Evolutionary conservation across 371 early-diverging fungal species (phyloP).

Genomic region (Mucor circinelloides): DNA sequence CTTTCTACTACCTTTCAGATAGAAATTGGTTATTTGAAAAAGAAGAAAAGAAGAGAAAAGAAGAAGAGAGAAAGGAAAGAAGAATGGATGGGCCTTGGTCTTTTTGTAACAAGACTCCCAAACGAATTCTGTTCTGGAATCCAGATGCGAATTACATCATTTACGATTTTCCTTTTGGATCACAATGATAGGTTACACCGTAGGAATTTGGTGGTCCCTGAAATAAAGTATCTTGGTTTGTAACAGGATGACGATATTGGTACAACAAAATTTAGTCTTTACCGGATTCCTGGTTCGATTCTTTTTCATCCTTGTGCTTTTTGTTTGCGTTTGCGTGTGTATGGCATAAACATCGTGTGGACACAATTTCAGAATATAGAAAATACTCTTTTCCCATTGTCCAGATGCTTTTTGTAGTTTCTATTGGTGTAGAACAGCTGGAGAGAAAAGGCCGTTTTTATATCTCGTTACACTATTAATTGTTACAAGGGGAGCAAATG

Average conservation of each 20-base stretch:
- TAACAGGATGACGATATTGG: background rate
- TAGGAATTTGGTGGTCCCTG: background rate
- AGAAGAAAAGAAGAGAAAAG: background rate
- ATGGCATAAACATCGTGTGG: background rate
- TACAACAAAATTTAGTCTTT: background rate
- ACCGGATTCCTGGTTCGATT: conserved; percentile 1
- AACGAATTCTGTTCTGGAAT: background rate
- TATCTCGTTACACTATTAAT: background rate
- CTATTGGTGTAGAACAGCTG: background rate
- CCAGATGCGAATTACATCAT: conserved; percentile 3
- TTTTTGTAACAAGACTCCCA: background rate
- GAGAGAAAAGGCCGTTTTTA: background rate
- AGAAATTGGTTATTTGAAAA: background rate
- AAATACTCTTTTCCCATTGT: background rate
- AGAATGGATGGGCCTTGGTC: background rate
- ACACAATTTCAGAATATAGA: background rate
- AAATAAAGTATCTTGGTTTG: background rate
- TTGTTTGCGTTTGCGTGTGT: no score
- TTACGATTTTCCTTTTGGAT: background rate
- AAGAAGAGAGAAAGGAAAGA: background rate
- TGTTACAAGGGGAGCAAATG: background rate
- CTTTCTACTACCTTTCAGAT: background rate
- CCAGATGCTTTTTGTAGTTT: no score
- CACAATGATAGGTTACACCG: background rate
- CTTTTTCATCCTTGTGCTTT: background rate